Evolutionary conservation across 495 filamentous ascomycete genomes (phyloP), one percentile per base, ranked within the genome.

Genomic region (Hyphodiscus hymeniophilus): DNA sequence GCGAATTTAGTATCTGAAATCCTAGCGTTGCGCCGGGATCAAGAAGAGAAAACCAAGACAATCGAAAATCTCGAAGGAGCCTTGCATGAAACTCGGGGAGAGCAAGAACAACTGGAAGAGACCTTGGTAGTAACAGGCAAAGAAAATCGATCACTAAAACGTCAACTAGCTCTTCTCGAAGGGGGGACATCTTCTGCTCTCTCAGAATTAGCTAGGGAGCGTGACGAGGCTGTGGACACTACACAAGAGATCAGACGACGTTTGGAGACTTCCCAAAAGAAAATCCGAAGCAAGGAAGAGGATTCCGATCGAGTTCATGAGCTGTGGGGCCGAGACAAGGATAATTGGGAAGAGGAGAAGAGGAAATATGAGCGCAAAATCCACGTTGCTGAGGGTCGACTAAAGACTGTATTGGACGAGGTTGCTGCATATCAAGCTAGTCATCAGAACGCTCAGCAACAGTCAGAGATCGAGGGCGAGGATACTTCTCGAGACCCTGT

Each of bases 1-100:
- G 92, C 92, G 12, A 95, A 85, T 38, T 73, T 98, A 7, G 90
- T 98, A 5, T 88, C 91, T 0, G 91, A 98, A 62, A 98, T 98
- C 50, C 75, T 97, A 20, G 78, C 80, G 1, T 64, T 99, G 36
- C 80, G 89, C 3, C 74, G 92, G 36, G 94, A 97, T 48, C 75
- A 95, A 44, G 92, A 97, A 60, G 84, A 79, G 34, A 96, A 94
- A 62, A 72, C 82, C 16, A 85, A 81, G 51, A 72, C 85, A 24
- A 89, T 99, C 34, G 87, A 94, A 61, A 74, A 74, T 26, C 68
- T 99, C 26, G 94, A 99, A 67, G 68, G 73, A 7, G 83, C 72
- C 17, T 66, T 97, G 42, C 79, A 90, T 45, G 69, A 74, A 7
- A 74, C 82, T 3, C 76, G 76, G 48, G 77, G 73, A 33, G 92